Evolutionary conservation across 257 asterid genomes (phyloP).

Genomic region (Scutellaria baicalensis): DNA sequence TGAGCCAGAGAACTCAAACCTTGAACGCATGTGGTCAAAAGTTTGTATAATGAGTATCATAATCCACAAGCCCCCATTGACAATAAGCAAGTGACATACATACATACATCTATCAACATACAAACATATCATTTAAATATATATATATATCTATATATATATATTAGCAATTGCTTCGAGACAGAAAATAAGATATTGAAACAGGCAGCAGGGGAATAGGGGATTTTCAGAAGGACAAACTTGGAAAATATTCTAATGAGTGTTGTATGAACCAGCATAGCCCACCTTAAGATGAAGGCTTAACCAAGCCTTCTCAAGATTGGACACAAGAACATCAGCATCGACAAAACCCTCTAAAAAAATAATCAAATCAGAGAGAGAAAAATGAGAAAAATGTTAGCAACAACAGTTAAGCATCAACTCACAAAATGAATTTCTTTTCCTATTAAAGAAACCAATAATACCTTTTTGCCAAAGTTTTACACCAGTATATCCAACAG

Average conservation of each 20-base stretch:
- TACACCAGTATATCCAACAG: conserved; percentile 75
- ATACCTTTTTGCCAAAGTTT: conserved; percentile 79
- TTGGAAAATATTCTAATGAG: conserved; percentile 1
- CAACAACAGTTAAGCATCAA: conserved; percentile 1
- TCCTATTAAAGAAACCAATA: background rate
- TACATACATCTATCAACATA: background rate
- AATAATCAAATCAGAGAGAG: conserved; percentile 11
- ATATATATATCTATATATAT: too few relatives aligned
- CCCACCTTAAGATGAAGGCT: conserved; percentile 89
- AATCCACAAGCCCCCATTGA: background rate
- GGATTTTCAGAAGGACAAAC: background rate
- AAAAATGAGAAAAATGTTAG: background rate
- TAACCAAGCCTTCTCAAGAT: conserved; percentile 86
- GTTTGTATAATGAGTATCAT: background rate
- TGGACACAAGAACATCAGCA: conserved; percentile 68
- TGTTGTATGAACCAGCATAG: conserved; percentile 7
- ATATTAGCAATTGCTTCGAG: background rate
- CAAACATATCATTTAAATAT: background rate
- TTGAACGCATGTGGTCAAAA: background rate
- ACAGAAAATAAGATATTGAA: conserved; percentile 3
- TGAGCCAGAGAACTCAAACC: background rate
- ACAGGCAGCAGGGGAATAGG: conserved; percentile 6
- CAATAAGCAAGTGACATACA: background rate
- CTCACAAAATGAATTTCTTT: conserved; percentile 2
- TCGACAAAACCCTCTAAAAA: conserved; percentile 59